Conservation (phyloP, 1,284 basidiomycete genomes). For the Pseudozyma sp. region DNA sequence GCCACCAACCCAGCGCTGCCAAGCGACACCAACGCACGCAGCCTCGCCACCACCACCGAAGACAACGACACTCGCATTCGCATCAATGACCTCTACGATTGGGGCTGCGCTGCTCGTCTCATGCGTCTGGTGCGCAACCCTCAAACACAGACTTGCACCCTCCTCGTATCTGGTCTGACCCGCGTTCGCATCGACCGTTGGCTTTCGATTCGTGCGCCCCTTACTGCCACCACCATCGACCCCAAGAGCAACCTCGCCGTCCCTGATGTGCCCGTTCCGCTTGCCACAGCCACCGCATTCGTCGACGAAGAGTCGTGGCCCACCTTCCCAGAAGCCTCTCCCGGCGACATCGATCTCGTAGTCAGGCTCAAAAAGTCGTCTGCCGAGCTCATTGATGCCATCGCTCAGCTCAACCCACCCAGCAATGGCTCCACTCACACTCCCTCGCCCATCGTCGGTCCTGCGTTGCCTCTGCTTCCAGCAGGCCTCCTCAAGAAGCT, state of each 20-base stretch:
- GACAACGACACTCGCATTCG: slow-evolving; percentile 46
- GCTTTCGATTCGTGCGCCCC: slow-evolving; percentile 60
- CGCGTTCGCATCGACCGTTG: slow-evolving; percentile 63
- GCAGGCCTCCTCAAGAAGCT: slow-evolving; percentile 57
- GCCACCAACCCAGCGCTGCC: slow-evolving; percentile 46
- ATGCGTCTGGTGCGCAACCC: slow-evolving; percentile 64
- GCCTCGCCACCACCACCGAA: slow-evolving; percentile 27
- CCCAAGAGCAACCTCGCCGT: slow-evolving; percentile 56
- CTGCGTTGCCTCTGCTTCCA: slow-evolving; percentile 62
- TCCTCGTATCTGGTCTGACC: slow-evolving; percentile 62
- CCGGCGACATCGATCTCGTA: slow-evolving; percentile 48
- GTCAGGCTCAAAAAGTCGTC: slow-evolving; percentile 53
- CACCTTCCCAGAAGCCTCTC: slow-evolving; percentile 40
- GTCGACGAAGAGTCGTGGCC: slow-evolving; percentile 54
- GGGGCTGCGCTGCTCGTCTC: slow-evolving; percentile 65
- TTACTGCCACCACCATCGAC: slow-evolving; percentile 59
- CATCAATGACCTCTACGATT: slow-evolving; percentile 59
- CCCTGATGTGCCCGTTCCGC: slow-evolving; percentile 59
- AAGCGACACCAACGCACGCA: slow-evolving; percentile 25
- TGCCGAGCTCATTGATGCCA: slow-evolving; percentile 54
- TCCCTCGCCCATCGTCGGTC: slow-evolving; percentile 42
- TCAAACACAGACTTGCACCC: slow-evolving; percentile 61
- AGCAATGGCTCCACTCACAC: slow-evolving; percentile 18
- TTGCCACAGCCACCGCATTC: slow-evolving; percentile 58
- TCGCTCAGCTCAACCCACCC: slow-evolving; percentile 44